A percentile compares a stretch with the other conserved stretches of the same genome.
Evolutionary conservation across 2,329 filamentous ascomycete genomes (phyloP).

Genomic region (Chaetomiaceae sp.): DNA sequence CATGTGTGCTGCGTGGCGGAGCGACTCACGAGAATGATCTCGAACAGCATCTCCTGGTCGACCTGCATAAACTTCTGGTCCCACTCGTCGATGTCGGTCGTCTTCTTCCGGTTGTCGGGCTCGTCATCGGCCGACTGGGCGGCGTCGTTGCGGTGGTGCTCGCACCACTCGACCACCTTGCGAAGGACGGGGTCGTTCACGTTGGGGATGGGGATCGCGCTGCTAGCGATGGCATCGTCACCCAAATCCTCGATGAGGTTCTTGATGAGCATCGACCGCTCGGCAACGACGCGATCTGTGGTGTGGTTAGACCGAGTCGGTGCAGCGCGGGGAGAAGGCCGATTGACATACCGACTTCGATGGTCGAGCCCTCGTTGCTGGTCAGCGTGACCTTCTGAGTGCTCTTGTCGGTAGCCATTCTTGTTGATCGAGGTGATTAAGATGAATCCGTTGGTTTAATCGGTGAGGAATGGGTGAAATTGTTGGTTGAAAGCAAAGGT

Average conservation of each 20-base stretch:
- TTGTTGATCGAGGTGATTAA: conserved; percentile 10
- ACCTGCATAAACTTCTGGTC: conserved; percentile 99
- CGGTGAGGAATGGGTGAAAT: background rate
- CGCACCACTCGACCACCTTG: conserved; percentile 98
- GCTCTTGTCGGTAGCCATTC: conserved; percentile 29
- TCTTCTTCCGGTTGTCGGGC: conserved; percentile 92
- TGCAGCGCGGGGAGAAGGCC: conserved; percentile 4
- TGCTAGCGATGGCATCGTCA: conserved; percentile 50
- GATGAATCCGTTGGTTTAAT: too few species aligned
- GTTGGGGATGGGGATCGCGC: conserved; percentile 85
- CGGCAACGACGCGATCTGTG: conserved; percentile 74
- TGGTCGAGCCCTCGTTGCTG: conserved; percentile 48
- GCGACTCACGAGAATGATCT: conserved; percentile 84
- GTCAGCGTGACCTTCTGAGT: conserved; percentile 43
- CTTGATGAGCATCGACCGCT: conserved; percentile 94
- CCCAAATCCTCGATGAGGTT: conserved; percentile 96
- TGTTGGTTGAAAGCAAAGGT: conserved; percentile 16
- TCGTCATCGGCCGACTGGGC: conserved; percentile 80
- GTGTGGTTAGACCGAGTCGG: conserved; percentile 11
- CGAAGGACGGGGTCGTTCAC: conserved; percentile 89
- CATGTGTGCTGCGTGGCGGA: background rate
- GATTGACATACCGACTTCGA: conserved; percentile 44
- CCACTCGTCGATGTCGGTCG: conserved; percentile 98
- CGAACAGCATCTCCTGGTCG: conserved; percentile 98
- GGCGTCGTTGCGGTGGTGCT: conserved; percentile 88